Conservation (phyloP, 495 filamentous ascomycete genomes). For the Lasiosphaeria hispida region DNA sequence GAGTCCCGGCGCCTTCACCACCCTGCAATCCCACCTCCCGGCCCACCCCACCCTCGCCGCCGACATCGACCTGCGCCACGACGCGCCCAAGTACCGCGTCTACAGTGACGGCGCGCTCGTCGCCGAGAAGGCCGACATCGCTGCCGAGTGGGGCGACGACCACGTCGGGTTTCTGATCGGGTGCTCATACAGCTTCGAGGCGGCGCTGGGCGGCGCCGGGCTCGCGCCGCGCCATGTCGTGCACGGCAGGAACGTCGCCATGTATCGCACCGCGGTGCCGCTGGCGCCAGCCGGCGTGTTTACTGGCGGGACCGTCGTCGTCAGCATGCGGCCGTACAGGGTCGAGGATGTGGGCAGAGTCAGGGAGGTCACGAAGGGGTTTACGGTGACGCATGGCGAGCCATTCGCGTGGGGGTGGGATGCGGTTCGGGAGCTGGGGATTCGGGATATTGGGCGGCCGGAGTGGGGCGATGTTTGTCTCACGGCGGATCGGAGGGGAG, state of each 20-base stretch:
- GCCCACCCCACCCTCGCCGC: slow-evolving; percentile 24
- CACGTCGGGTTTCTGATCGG: slow-evolving; percentile 59
- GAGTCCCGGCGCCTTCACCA: slow-evolving; percentile 20
- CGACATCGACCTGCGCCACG: slow-evolving; percentile 50
- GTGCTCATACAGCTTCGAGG: slow-evolving; percentile 57
- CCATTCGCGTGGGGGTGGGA: slow-evolving; percentile 61
- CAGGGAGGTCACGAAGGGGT: slow-evolving; percentile 46
- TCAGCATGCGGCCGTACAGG: slow-evolving; percentile 55
- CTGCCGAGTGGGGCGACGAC: slow-evolving; percentile 43
- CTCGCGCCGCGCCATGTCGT: slow-evolving; percentile 44
- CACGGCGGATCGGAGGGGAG: slow-evolving; percentile 25
- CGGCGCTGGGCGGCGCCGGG: slow-evolving; percentile 43
- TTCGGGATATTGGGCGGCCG: slow-evolving; percentile 43
- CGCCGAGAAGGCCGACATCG: slow-evolving; percentile 33
- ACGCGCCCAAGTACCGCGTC: slow-evolving; percentile 54
- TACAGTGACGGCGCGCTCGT: slow-evolving; percentile 40
- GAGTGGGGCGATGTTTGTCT: slow-evolving; percentile 46
- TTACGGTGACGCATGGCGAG: slow-evolving; percentile 53
- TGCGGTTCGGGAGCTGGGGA: slow-evolving; percentile 42
- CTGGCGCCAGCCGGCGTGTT: slow-evolving; percentile 54
- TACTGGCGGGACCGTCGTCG: slow-evolving; percentile 44
- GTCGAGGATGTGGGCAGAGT: slow-evolving; percentile 45
- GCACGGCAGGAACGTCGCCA: slow-evolving; percentile 42
- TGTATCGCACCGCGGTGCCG: slow-evolving; percentile 53
- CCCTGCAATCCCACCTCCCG: slow-evolving; percentile 28